Percentiles rank a stretch among this genome's conserved stretches.
phyloP scores from a whole-genome alignment of 495 filamentous ascomycete genomes.

The Aspergillus cristatus region DNA sequence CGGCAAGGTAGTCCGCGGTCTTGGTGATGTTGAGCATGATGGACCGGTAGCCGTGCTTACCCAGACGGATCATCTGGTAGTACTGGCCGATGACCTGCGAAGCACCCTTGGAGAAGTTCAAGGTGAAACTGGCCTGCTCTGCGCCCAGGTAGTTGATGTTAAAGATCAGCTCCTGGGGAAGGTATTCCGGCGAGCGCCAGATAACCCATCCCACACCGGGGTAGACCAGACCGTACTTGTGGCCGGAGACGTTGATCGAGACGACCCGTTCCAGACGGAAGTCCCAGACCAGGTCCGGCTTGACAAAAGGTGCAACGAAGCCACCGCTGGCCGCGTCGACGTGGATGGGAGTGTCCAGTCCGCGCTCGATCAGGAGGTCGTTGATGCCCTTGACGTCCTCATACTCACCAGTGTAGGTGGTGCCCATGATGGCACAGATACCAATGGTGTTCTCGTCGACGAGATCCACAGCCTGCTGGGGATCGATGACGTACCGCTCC shows the following conservation, averaged over 20 bases:
- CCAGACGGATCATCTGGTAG: conserved; percentile 88
- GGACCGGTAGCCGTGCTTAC: conserved; percentile 74
- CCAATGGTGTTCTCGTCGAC: conserved; percentile 94
- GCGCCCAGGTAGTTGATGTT: conserved; percentile 96
- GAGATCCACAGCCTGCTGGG: conserved; percentile 67
- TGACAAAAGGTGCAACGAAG: conserved; percentile 81
- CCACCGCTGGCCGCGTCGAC: conserved; percentile 87
- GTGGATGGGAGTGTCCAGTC: conserved; percentile 74
- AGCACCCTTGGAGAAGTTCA: conserved; percentile 92
- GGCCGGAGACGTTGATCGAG: conserved; percentile 86
- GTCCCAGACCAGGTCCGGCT: conserved; percentile 77
- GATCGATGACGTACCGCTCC: conserved; percentile 79
- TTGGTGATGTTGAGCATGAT: conserved; percentile 85
- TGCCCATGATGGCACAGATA: conserved; percentile 81
- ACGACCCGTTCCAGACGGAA: conserved; percentile 80
- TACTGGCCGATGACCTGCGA: conserved; percentile 92
- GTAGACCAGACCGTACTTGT: conserved; percentile 80
- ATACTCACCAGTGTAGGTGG: conserved; percentile 93
- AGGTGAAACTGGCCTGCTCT: conserved; percentile 92
- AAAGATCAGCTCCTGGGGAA: conserved; percentile 88
- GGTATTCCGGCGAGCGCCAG: conserved; percentile 73
- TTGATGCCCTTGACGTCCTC: conserved; percentile 88
- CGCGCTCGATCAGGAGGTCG: conserved; percentile 61
- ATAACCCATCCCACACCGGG: conserved; percentile 90
- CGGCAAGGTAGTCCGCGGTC: conserved; percentile 70